Evolutionary conservation across 2,329 filamentous ascomycete genomes (phyloP).

Genomic region (Talaromyces sp.): DNA sequence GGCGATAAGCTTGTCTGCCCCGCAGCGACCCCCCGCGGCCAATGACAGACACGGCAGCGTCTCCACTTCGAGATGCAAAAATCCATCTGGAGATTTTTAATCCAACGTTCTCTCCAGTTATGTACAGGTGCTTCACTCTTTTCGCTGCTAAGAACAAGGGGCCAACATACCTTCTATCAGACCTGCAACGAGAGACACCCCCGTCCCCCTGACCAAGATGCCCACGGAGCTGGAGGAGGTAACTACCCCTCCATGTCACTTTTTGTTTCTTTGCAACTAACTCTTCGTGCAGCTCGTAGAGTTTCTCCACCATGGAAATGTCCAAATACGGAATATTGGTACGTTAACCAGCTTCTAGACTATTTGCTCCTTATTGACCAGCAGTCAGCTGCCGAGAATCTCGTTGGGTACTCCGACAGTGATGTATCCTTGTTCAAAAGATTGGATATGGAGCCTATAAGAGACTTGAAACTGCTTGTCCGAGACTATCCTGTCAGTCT

Average conservation of each 20-base stretch:
- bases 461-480: slow-evolving; percentile 80
- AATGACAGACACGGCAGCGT: neutral
- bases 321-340: slow-evolving; percentile 80
- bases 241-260: slow-evolving; percentile 16
- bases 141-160: neutral
- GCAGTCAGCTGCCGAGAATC: slow-evolving; percentile 54
- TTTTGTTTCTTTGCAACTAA: slow-evolving; percentile 9
- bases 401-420: slow-evolving; percentile 75
- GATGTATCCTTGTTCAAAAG: slow-evolving; percentile 80
- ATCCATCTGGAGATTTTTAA: neutral
- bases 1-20: neutral
- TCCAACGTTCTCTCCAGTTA: slow-evolving; percentile 29
- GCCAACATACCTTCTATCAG: neutral
- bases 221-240: slow-evolving; percentile 74
- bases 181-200: slow-evolving; percentile 69
- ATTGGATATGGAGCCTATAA: slow-evolving; percentile 70
- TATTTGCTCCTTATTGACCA: slow-evolving; percentile 16
- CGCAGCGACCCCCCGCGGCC: neutral
- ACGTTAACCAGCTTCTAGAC: slow-evolving; percentile 19
- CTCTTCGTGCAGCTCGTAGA: slow-evolving; percentile 65
- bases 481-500: slow-evolving; percentile 71
- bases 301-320: slow-evolving; percentile 88
- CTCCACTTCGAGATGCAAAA: neutral
- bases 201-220: slow-evolving; percentile 78
- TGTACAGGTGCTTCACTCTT: neutral